Conservation (phyloP, 2,329 filamentous ascomycete genomes). For the Huntiella savannae region DNA sequence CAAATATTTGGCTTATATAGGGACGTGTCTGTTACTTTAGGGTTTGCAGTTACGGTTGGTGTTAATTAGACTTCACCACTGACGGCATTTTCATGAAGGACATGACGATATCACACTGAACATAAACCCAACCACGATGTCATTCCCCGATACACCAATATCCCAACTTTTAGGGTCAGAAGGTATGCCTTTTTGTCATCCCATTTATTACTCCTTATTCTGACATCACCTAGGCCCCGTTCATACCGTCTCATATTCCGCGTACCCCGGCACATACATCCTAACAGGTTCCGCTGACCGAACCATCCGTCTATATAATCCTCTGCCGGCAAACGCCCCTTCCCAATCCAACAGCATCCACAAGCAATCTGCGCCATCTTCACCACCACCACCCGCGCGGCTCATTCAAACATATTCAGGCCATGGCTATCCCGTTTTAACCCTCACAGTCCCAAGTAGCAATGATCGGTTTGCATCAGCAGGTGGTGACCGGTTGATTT, state of each 20-base stretch:
- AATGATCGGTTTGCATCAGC: constrained; percentile 76
- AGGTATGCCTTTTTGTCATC: constrained; percentile 23
- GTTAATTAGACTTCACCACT: no score
- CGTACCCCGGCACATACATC: constrained; percentile 55
- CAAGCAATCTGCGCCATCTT: background rate
- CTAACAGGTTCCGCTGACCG: constrained; percentile 77
- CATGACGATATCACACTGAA: no score
- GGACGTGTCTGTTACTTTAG: no score
- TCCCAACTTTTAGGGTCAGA: constrained; percentile 40
- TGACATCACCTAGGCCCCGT: constrained; percentile 36
- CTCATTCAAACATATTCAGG: constrained; percentile 78
- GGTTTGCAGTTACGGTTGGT: no score
- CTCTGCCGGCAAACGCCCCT: constrained; percentile 28
- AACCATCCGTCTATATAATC: constrained; percentile 71
- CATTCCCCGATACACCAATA: constrained; percentile 29
- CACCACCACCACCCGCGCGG: constrained; percentile 26
- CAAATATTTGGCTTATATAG: no score
- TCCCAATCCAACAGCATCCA: constrained; percentile 1
- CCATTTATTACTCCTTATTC: background rate
- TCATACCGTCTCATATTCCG: constrained; percentile 54
- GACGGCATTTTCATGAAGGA: no score
- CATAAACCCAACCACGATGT: constrained; percentile 17
- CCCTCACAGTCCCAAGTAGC: constrained; percentile 51
- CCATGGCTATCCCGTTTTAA: constrained; percentile 83
- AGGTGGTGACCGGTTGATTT: constrained; percentile 78